These are phyloP conservation scores for Saccharomycodes ludwigii DNA, from an alignment of 805 yeast species.

Conservation along the genomic window DNA sequence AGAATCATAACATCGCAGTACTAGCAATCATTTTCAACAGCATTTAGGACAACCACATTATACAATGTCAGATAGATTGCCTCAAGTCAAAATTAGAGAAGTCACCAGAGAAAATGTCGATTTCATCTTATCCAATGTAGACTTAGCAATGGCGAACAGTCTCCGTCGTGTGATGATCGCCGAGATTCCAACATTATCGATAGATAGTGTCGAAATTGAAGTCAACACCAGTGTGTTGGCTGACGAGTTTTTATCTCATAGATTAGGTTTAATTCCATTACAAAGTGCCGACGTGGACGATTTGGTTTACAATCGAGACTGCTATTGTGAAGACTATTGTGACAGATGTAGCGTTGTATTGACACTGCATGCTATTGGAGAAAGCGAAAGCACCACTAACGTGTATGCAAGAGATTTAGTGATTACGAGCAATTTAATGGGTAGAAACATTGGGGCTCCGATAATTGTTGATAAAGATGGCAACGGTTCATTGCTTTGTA, in stretches of 20 bases:
- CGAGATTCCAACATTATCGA: conserved; percentile 94
- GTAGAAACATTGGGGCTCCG: conserved; percentile 60
- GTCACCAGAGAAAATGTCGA: conserved; percentile 82
- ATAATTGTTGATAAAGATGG: conserved; percentile 65
- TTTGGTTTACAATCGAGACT: conserved; percentile 81
- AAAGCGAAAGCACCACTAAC: conserved; percentile 75
- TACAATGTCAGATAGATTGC: too few species aligned
- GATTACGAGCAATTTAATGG: conserved; percentile 28
- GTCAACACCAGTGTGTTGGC: conserved; percentile 89
- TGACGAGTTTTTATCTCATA: conserved; percentile 90
- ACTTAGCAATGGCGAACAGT: conserved; percentile 84
- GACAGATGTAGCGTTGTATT: conserved; percentile 87
- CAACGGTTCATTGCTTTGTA: conserved; percentile 84
- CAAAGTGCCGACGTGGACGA: conserved; percentile 75
- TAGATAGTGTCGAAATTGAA: conserved; percentile 90
- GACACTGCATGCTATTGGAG: conserved; percentile 78
- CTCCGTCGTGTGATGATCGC: conserved; percentile 84
- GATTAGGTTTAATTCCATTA: conserved; percentile 86
- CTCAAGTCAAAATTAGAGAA: conserved; percentile 79
- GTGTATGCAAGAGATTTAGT: conserved; percentile 77
- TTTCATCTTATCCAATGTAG: conserved; percentile 77
- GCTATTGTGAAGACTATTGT: conserved; percentile 97
- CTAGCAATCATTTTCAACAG: too few species aligned
- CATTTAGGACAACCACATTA: too few species aligned
- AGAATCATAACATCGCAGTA: neutral